A percentile compares a stretch with the other conserved stretches of the same genome.
These are phyloP conservation scores for Fusarium anguioides DNA, from an alignment of 2,329 filamentous ascomycete genomes.

Conservation along the genomic window DNA sequence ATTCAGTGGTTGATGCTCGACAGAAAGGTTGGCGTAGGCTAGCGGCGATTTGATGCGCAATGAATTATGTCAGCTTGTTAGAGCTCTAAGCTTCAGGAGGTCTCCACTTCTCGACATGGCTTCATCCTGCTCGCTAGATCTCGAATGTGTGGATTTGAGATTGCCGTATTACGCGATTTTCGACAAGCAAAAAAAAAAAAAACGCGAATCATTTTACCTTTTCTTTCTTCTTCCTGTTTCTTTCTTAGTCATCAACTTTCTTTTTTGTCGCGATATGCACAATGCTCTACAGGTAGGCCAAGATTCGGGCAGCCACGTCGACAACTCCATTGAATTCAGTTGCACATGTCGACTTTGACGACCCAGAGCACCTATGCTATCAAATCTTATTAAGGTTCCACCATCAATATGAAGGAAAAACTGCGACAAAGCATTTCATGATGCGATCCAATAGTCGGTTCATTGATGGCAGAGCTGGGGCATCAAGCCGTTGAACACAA, in stretches of 20 bases:
- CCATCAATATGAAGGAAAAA: not conserved
- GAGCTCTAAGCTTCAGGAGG: not conserved
- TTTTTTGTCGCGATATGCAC: not conserved
- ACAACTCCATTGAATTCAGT: not conserved
- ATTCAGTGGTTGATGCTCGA: not conserved
- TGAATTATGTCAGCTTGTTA: constrained; percentile 10
- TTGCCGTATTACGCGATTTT: not conserved
- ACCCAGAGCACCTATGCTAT: not conserved
- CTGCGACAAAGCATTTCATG: not conserved
- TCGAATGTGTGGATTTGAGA: not conserved
- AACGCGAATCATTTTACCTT: not conserved
- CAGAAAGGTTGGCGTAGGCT: not conserved
- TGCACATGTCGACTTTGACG: not conserved
- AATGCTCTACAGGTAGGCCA: not conserved
- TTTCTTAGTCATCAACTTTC: not conserved
- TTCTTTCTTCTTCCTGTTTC: not conserved
- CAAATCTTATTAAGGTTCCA: not conserved
- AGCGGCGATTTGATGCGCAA: not conserved
- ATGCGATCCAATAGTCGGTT: not conserved
- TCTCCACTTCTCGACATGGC: constrained; percentile 3
- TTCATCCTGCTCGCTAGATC: not conserved
- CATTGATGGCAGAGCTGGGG: not conserved
- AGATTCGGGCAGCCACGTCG: not conserved
- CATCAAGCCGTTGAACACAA: not conserved
- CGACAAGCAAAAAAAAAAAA: not conserved